These are phyloP conservation scores for Babesia ovata DNA, from an alignment of 169 alveolate species.

Conservation along the genomic window DNA sequence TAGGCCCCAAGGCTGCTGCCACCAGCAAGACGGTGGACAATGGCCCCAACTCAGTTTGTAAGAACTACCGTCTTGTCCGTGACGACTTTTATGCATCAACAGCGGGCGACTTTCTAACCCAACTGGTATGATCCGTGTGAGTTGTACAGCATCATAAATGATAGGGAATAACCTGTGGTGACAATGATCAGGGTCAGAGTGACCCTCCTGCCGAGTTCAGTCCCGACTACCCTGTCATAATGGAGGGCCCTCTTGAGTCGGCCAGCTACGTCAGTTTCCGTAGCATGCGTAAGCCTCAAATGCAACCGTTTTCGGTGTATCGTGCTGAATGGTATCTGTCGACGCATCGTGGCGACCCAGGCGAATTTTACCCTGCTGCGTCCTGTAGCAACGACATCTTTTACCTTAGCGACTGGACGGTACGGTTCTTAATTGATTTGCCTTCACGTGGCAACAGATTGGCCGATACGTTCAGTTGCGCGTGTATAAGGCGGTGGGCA, in stretches of 20 bases:
- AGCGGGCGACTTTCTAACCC: conserved; percentile 2
- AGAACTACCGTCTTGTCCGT: conserved; percentile 16
- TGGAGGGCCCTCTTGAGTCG: conserved; percentile 58
- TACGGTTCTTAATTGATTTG: conserved; percentile 8
- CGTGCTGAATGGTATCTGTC: conserved; percentile 77
- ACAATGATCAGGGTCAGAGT: conserved; percentile 1
- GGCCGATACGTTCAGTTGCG: conserved; percentile 70
- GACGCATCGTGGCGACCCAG: conserved; percentile 49
- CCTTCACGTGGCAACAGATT: conserved; percentile 6
- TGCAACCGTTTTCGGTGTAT: conserved; percentile 41
- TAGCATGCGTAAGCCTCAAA: conserved; percentile 27
- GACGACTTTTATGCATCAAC: conserved; percentile 11
- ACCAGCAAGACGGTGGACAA: background rate
- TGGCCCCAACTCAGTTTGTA: background rate
- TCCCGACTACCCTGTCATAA: conserved; percentile 44
- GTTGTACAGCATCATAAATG: background rate
- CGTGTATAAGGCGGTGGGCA: conserved; percentile 69
- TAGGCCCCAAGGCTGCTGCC: conserved; percentile 9
- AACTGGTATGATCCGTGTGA: conserved; percentile 12
- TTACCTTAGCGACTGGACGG: conserved; percentile 72
- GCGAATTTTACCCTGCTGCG: conserved; percentile 47
- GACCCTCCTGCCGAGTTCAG: conserved; percentile 52
- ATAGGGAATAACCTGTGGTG: conserved; percentile 12
- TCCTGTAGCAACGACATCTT: conserved; percentile 63
- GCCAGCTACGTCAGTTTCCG: conserved; percentile 47